Evolutionary conservation across 2,329 filamentous ascomycete species (phyloP), one percentile per base, ranked within the genome.

Genomic region (Pyrenophora tritici-repentis): DNA sequence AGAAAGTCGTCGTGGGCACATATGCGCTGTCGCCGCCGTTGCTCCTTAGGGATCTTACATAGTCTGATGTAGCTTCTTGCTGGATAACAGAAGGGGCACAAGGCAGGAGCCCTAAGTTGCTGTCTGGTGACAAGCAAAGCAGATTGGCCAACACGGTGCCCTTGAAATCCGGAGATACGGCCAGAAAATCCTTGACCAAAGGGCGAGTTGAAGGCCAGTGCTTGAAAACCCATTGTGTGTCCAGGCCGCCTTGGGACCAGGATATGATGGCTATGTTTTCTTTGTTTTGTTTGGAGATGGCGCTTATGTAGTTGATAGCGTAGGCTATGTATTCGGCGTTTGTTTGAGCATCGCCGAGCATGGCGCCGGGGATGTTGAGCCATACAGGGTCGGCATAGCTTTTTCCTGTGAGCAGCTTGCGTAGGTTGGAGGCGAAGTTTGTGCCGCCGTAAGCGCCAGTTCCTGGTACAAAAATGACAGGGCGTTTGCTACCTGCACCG

Each of bases 261-360:
- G 74, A 75, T 7, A 52, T 43, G 13, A 52, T 29, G 16, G 49
- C 49, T 3, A 52, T 52, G 34, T 52, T 52, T 6, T 51, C 17
- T 18, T 33, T 33, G 29, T 48, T 52, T 12, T 37, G 34, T 10
- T 20, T 7, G 16, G 49, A 52, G n/a, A 84, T 66, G 16, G 83
- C 70, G 14, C 55, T 56, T 9, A 63, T 52, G n/a, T 84, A 85
- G 69, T 84, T 81, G 53, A 84, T 79, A 4, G 82, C 81, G 63
- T 85, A 84, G 3, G 81, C 80, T 33, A 82, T 76, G 57, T 81
- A 83, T 63, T 85, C 82, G 4, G 79, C 69, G 56, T 80, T 84
- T 22, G 70, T 55, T 56, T 84, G 82, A 0, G 74, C 75, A 50
- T 85, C 81, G 17, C 57, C 67, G 8, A 82, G 70, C 32, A 79